Evolutionary conservation across 1,284 basidiomycete genomes (phyloP).

Genomic region (Naganishia albida): DNA sequence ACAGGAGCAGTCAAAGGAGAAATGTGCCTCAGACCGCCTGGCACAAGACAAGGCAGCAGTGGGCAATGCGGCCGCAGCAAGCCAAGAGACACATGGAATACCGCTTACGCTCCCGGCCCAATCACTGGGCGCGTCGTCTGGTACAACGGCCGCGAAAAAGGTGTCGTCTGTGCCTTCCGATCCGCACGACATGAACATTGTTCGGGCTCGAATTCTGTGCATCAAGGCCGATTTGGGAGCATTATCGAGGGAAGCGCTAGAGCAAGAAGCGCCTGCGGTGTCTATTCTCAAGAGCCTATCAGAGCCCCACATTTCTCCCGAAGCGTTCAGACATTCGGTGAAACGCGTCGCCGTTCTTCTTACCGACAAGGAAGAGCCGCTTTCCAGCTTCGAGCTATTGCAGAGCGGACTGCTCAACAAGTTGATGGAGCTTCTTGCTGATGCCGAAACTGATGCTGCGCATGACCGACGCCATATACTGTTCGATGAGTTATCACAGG

Average conservation of each 20-base stretch:
- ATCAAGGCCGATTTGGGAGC: slow-evolving; percentile 62
- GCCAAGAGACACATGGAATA: not conserved
- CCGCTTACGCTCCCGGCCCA: slow-evolving; percentile 33
- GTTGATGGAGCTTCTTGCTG: slow-evolving; percentile 77
- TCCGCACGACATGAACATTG: slow-evolving; percentile 84
- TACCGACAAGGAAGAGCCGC: slow-evolving; percentile 65
- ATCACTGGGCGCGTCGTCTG: slow-evolving; percentile 50
- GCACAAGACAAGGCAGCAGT: not conserved
- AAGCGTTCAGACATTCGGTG: slow-evolving; percentile 65
- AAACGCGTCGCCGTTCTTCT: slow-evolving; percentile 76
- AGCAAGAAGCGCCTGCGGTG: slow-evolving; percentile 57
- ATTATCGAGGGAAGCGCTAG: slow-evolving; percentile 59
- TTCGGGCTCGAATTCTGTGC: slow-evolving; percentile 78
- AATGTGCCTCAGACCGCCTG: not conserved
- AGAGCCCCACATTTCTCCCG: slow-evolving; percentile 59
- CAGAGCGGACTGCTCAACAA: slow-evolving; percentile 91
- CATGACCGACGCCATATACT: slow-evolving; percentile 68
- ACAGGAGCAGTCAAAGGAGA: slow-evolving; percentile 29
- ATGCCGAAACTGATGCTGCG: slow-evolving; percentile 61
- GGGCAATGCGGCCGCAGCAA: not conserved
- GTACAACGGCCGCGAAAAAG: slow-evolving; percentile 57
- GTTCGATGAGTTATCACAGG: slow-evolving; percentile 68
- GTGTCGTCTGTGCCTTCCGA: slow-evolving; percentile 58
- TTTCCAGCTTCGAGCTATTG: slow-evolving; percentile 93
- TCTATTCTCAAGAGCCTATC: slow-evolving; percentile 66